These are phyloP conservation scores for Xylariaceae sp. DNA, from an alignment of 2,329 filamentous ascomycete genomes.

Conservation along the genomic window DNA sequence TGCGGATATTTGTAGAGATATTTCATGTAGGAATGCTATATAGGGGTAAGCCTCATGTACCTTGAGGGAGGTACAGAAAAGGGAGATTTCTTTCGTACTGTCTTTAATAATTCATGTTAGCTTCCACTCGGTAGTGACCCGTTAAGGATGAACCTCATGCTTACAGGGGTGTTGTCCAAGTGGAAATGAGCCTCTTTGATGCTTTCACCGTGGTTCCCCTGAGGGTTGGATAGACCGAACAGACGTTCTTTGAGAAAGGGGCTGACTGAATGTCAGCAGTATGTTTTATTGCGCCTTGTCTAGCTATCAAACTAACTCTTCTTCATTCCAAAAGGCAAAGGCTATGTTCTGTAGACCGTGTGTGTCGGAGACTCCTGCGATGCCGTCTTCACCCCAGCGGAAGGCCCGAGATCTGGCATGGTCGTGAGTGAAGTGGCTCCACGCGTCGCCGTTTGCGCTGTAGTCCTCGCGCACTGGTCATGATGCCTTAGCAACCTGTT, in stretches of 20 bases:
- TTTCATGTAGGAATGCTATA: constrained; percentile 97
- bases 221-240: constrained; percentile 91
- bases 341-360: constrained; percentile 89
- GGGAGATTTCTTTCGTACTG: constrained; percentile 15
- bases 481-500: constrained; percentile 15
- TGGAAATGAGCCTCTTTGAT: constrained; percentile 97
- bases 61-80: background rate
- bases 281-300: background rate
- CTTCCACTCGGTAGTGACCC: background rate
- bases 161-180: constrained; percentile 81
- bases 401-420: constrained; percentile 84
- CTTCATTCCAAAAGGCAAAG: constrained; percentile 96
- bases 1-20: constrained; percentile 97
- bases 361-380: constrained; percentile 87
- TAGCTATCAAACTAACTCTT: constrained; percentile 61
- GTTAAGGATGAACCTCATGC: constrained; percentile 24
- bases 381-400: constrained; percentile 95
- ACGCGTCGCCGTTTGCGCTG: constrained; percentile 82
- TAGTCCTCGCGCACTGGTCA: constrained; percentile 82
- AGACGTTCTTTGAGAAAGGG: constrained; percentile 92
- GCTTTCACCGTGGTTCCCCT: constrained; percentile 96
- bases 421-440: constrained; percentile 95
- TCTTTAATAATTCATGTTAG: constrained; percentile 21
- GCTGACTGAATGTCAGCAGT: constrained; percentile 49
- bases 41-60: constrained; percentile 17